Conservation (phyloP, 2,329 filamentous ascomycete genomes). For the Botryosphaeria dothidea region DNA sequence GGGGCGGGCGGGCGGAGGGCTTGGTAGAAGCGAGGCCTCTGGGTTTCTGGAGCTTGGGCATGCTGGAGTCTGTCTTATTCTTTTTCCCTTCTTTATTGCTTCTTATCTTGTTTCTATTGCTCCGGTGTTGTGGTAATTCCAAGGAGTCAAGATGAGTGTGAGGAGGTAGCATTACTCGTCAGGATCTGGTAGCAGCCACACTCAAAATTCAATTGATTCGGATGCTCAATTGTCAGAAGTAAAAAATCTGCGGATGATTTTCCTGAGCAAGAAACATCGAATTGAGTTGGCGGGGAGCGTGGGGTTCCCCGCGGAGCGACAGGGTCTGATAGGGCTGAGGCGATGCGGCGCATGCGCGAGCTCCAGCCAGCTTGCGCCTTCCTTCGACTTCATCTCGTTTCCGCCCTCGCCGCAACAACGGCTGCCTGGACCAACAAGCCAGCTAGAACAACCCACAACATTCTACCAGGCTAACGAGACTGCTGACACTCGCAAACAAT, state of each 20-base stretch:
- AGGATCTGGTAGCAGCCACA: no score
- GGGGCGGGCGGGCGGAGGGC: not conserved
- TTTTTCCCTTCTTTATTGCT: no score
- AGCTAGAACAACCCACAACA: not conserved
- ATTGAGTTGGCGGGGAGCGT: not conserved
- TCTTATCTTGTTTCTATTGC: no score
- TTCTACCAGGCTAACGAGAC: not conserved
- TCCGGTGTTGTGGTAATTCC: no score
- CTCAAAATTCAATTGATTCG: no score
- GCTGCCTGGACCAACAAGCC: not conserved
- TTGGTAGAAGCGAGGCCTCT: not conserved
- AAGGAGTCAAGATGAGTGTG: no score
- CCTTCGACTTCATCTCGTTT: constrained; percentile 4
- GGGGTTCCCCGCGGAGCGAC: not conserved
- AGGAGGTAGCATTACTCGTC: no score
- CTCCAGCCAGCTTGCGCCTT: constrained; percentile 12
- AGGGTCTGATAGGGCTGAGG: constrained; percentile 9
- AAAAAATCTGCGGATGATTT: not conserved
- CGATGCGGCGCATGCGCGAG: not conserved
- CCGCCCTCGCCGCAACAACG: not conserved
- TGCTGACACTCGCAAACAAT: not conserved
- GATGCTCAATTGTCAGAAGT: no score
- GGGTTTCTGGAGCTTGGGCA: not conserved
- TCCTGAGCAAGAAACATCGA: not conserved
- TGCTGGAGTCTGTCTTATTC: not conserved